Evolutionary conservation across 139 green algal species (phyloP).

Genomic region (Desmodesmus armatus): DNA sequence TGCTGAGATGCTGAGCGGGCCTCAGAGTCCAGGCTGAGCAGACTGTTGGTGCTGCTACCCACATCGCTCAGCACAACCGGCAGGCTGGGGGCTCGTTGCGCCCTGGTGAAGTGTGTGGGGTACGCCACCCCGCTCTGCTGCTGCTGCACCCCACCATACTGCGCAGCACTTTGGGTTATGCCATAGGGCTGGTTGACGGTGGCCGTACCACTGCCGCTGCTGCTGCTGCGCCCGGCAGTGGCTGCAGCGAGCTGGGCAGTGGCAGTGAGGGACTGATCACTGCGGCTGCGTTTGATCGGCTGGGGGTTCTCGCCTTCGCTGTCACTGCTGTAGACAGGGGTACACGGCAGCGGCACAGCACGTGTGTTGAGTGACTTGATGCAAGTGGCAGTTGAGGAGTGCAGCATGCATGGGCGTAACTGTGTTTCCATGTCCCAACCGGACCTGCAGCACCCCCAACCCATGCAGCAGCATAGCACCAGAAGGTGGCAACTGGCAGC

Average conservation of each 20-base stretch:
- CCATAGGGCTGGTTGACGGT: neutral
- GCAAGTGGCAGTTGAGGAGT: too few species aligned
- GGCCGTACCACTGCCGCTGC: neutral
- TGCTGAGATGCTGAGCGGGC: neutral
- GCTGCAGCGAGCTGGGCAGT: neutral
- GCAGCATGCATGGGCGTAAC: too few species aligned
- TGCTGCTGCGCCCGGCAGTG: neutral
- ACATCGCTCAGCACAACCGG: conserved; percentile 29
- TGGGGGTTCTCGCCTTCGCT: neutral
- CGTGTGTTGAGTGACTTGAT: too few species aligned
- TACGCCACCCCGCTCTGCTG: neutral
- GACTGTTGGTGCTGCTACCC: conserved; percentile 34
- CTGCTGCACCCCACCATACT: neutral
- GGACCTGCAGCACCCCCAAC: too few species aligned
- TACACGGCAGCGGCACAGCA: neutral
- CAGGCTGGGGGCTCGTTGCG: neutral
- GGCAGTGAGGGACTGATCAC: conserved; percentile 15
- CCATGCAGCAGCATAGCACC: too few species aligned
- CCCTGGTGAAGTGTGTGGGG: neutral
- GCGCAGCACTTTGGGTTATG: neutral
- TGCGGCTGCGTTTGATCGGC: conserved; percentile 31
- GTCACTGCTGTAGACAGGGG: neutral
- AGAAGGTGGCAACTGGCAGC: too few species aligned
- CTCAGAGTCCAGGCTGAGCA: conserved; percentile 12
- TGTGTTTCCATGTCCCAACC: too few species aligned